Evolutionary conservation across 2,329 filamentous ascomycete genomes (phyloP), one percentile per base, ranked within the genome.

Genomic region (Dactylellina drechsleri): DNA sequence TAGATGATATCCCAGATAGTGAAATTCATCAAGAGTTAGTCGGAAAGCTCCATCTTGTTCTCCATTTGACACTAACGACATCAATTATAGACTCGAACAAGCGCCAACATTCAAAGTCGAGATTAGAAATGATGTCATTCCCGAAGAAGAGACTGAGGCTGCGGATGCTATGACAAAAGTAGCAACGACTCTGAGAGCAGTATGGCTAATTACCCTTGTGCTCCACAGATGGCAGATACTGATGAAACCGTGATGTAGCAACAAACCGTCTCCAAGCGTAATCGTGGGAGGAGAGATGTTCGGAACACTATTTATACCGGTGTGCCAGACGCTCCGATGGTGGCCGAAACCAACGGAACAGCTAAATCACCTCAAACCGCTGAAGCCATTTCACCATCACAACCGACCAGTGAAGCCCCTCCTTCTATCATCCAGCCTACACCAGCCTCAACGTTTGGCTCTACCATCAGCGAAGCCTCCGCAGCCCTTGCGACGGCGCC

Each of bases 271-370:
- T 84, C 87, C 13, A 90, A 91, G 53, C 97, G 93, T 13, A 85
- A 96, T 15, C 88, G 95, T 78, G 95, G 95, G 60, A 90, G 95
- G 75, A 88, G 95, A 80, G 94, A 98, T 81, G 92, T 96, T 77
- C 88, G 94, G 72, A 96, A 96, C 82, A 97, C 71, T 2, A 75
- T 75, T 43, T 75, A 75, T 13, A 93, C 0, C 89, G 97, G 65
- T 94, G 95, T 80, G 86, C 93, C 77, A 90, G 92, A 47, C 83
- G 82, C 47, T 79, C 82, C 10, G 79, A 81, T 10, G 81, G 47
- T 23, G 16, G 82, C 43, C 82, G 71, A 75, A 56, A 62, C 64
- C 23, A 75, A 75, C 15, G 71, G 71, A n/a, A 58, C 59, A 18
- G 28, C 58, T 7, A 75, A 68, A 67, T 65, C 71, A 5, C 57